phyloP scores from a whole-genome alignment of 2,329 filamentous ascomycete species.

The Pleomassaria siparia region DNA sequence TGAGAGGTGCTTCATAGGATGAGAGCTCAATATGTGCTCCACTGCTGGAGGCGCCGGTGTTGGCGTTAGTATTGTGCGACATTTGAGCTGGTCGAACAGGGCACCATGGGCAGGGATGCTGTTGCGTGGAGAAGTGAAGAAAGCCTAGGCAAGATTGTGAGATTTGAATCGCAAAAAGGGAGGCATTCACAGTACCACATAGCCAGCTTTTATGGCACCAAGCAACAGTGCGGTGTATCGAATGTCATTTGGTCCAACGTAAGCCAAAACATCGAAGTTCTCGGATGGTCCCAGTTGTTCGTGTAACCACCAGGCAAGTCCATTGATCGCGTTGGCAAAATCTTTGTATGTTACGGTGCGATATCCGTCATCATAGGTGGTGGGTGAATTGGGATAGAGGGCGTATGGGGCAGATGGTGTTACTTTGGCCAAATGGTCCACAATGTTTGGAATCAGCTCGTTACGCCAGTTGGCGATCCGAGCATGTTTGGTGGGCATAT shows the following conservation, averaged over 20 bases:
- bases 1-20: constrained; percentile 9
- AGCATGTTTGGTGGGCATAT: constrained; percentile 8
- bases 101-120: constrained; percentile 10
- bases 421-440: constrained; percentile 11
- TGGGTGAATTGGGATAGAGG: constrained; percentile 2
- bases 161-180: neutral
- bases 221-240: constrained; percentile 17
- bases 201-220: constrained; percentile 22
- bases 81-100: constrained; percentile 12
- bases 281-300: constrained; percentile 26
- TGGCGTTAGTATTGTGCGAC: constrained; percentile 8
- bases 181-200: constrained; percentile 13
- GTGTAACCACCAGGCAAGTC: constrained; percentile 38
- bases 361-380: constrained; percentile 22
- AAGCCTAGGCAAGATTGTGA: constrained; percentile 9
- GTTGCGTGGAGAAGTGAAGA: constrained; percentile 20
- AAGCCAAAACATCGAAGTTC: constrained; percentile 21
- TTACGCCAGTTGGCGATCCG: constrained; percentile 10
- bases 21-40: constrained; percentile 2
- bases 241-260: constrained; percentile 26
- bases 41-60: constrained; percentile 4
- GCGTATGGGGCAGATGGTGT: constrained; percentile 8
- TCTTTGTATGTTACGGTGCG: constrained; percentile 26
- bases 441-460: constrained; percentile 9
- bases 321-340: constrained; percentile 36